Conservation (phyloP, 371 early-diverging fungal genomes). For the Mortierella polycephala region DNA sequence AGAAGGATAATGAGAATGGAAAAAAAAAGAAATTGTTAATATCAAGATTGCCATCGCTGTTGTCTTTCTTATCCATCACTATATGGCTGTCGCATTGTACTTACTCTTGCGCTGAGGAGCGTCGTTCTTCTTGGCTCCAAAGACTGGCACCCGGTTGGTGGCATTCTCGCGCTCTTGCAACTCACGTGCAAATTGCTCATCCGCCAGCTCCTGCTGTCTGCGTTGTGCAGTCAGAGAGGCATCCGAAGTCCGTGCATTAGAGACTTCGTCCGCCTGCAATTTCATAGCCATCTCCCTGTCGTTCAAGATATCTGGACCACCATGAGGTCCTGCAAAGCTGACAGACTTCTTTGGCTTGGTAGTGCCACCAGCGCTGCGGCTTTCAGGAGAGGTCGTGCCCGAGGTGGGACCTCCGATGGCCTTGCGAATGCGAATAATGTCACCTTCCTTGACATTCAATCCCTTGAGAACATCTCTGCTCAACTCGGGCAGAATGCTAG, state of each 20-base stretch:
- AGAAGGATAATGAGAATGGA: neutral
- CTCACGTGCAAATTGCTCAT: slow-evolving; percentile 80
- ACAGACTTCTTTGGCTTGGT: slow-evolving; percentile 55
- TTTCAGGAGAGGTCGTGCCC: slow-evolving; percentile 51
- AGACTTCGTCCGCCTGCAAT: slow-evolving; percentile 54
- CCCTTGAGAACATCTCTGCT: slow-evolving; percentile 78
- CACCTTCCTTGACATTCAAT: slow-evolving; percentile 86
- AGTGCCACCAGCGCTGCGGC: slow-evolving; percentile 55
- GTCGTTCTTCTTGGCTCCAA: slow-evolving; percentile 42
- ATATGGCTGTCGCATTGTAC: neutral
- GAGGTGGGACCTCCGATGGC: slow-evolving; percentile 57
- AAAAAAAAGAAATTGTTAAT: neutral
- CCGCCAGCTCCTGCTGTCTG: slow-evolving; percentile 57
- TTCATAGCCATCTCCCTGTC: slow-evolving; percentile 58
- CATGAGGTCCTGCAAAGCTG: slow-evolving; percentile 55
- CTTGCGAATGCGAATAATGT: slow-evolving; percentile 81
- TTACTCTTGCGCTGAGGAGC: slow-evolving; percentile 53
- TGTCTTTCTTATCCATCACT: neutral
- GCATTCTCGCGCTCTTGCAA: slow-evolving; percentile 72
- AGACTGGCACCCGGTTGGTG: slow-evolving; percentile 50
- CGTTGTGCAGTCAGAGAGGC: slow-evolving; percentile 47
- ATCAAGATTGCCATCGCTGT: neutral
- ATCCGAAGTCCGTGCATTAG: slow-evolving; percentile 20
- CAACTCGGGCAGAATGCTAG: slow-evolving; percentile 76
- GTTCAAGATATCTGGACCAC: slow-evolving; percentile 32